Evolutionary conservation across 2,329 filamentous ascomycete genomes (phyloP), one percentile per base, ranked within the genome.

Genomic region (Phyllosticta capitalensis): DNA sequence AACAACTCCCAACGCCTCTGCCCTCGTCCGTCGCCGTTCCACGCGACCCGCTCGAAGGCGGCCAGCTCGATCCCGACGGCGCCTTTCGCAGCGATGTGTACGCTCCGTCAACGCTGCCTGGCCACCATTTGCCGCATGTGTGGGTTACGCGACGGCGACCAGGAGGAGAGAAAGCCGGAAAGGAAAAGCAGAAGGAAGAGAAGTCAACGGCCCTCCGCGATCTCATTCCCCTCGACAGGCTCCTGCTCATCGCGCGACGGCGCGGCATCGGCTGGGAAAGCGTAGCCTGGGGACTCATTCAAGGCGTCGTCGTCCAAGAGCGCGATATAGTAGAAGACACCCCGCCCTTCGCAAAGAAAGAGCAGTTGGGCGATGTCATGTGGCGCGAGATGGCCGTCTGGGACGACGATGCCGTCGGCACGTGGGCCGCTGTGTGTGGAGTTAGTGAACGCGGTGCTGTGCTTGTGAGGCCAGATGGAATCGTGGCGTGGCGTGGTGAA

Each of bases 91-190:
- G 56, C 1, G 52, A 63, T 9, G 50, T 56, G 1, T 70, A 70
- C 52, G 56, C 61, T 19, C 63, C 64, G 10, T 65, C 64, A 2
- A 70, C 69, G 3, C 64, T 69, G 14, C 67, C 71, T 3, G 70
- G 71, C 1, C 68, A 71, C 61, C 66, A 70, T 59, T 38, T 72
- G 19, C 71, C 70, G 51, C 70, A 73, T 62, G 62, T 63, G 4
- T 70, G 66, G 68, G 53, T 72, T 17, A 45, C 60, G 28, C 61
- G 61, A 33, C 62, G 56, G 49, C 54, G 61, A 2, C 61, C 68
- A 1, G 56, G 58, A 10, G 7, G n/a, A 22, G 4, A 17, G 2
- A 9, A 9, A 21, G 21, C 54, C n/a, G 28, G 33, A 56, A n/a
- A n/a, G n/a, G 38, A 20, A 21, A 14, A 24, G 14, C 22, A 52